These are phyloP conservation scores for Meyerozyma guilliermondii DNA, from an alignment of 1,139 yeast genomes.

Conservation along the genomic window DNA sequence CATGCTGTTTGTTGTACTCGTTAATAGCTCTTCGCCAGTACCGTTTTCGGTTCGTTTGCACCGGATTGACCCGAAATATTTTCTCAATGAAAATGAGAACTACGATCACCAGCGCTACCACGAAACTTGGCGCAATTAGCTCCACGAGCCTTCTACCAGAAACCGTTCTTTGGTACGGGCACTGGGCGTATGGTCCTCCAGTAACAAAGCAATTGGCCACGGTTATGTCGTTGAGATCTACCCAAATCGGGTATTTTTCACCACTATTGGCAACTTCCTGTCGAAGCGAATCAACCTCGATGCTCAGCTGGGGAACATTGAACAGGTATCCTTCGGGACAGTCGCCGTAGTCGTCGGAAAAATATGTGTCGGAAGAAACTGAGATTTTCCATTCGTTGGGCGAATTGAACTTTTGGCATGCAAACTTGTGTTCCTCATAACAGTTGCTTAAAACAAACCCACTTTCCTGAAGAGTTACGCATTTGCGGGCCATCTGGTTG, in stretches of 20 bases:
- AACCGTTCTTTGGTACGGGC: slow-evolving; percentile 67
- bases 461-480: slow-evolving; percentile 48
- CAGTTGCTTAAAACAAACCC: slow-evolving; percentile 68
- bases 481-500: slow-evolving; percentile 43
- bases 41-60: slow-evolving; percentile 37
- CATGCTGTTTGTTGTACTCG: slow-evolving; percentile 34
- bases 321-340: slow-evolving; percentile 54
- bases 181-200: slow-evolving; percentile 74
- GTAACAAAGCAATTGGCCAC: slow-evolving; percentile 76
- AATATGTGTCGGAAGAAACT: slow-evolving; percentile 26
- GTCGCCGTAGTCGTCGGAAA: slow-evolving; percentile 44
- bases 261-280: slow-evolving; percentile 12
- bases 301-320: slow-evolving; percentile 50
- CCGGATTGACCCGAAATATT: slow-evolving; percentile 28
- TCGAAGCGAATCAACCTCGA: slow-evolving; percentile 31
- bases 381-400: slow-evolving; percentile 48
- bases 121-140: slow-evolving; percentile 63
- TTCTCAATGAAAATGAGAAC: slow-evolving; percentile 25
- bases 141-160: slow-evolving; percentile 54
- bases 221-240: slow-evolving; percentile 76
- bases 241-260: slow-evolving; percentile 47
- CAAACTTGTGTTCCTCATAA: slow-evolving; percentile 43
- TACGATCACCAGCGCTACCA: slow-evolving; percentile 35
- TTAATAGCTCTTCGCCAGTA: slow-evolving; percentile 35
- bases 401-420: slow-evolving; percentile 47